Conservation (phyloP, 441 rosid genomes). For the Erodium texanum region DNA sequence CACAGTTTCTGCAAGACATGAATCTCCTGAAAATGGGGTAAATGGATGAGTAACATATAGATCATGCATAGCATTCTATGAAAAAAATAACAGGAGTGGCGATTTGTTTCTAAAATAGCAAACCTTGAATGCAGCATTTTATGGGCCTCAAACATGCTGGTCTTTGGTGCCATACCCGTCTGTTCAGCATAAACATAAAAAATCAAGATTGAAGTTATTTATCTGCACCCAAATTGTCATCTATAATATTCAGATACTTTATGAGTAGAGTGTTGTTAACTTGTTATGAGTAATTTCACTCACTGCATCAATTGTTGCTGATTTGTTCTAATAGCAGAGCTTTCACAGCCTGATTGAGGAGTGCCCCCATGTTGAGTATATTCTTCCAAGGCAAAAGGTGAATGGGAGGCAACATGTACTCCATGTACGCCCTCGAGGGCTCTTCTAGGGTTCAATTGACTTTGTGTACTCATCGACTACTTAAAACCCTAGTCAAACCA, state of each 20-base stretch:
- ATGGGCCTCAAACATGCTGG: slow-evolving; percentile 83
- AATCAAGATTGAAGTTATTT: slow-evolving; percentile 10
- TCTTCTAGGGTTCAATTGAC: slow-evolving; percentile 32
- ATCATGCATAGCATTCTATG: background rate
- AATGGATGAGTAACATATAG: slow-evolving; percentile 4
- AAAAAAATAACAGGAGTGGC: background rate
- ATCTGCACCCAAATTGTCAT: background rate
- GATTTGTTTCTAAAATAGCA: background rate
- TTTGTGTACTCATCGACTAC: slow-evolving; percentile 40
- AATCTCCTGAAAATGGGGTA: slow-evolving; percentile 48
- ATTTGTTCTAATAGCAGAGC: slow-evolving; percentile 33
- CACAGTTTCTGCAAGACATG: slow-evolving; percentile 47
- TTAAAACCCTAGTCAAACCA: slow-evolving; percentile 9
- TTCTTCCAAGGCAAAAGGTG: slow-evolving; percentile 49
- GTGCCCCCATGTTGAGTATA: slow-evolving; percentile 41
- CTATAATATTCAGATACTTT: background rate
- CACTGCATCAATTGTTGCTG: slow-evolving; percentile 58
- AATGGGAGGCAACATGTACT: slow-evolving; percentile 56
- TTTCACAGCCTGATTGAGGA: slow-evolving; percentile 29
- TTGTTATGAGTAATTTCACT: slow-evolving; percentile 16
- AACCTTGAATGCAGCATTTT: slow-evolving; percentile 51
- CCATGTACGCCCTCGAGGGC: slow-evolving; percentile 72
- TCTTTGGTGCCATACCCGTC: slow-evolving; percentile 86
- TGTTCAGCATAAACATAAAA: slow-evolving; percentile 22
- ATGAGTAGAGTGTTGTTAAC: background rate